A percentile compares a stretch with the other conserved stretches of the same genome.
Evolutionary conservation across 2,329 filamentous ascomycete species (phyloP).

Genomic region (Monosporascus sp.): DNA sequence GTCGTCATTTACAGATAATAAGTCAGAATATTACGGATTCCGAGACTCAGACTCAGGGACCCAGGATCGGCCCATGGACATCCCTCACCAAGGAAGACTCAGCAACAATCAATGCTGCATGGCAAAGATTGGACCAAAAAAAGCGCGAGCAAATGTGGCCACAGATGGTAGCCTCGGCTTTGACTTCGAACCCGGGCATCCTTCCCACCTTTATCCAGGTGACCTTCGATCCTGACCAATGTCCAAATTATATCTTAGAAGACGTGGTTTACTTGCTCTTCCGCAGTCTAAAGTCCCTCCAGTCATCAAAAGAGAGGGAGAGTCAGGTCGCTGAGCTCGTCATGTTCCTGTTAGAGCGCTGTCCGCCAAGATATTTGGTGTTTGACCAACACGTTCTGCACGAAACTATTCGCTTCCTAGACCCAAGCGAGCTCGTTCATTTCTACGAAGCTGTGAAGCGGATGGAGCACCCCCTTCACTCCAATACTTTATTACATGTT

Average conservation of each 20-base stretch:
- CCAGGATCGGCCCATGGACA: not conserved
- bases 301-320: not conserved
- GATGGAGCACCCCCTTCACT: constrained; percentile 17
- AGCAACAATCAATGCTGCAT: constrained; percentile 15
- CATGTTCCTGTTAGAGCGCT: constrained; percentile 15
- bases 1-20: constrained; percentile 2
- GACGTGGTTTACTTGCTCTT: constrained; percentile 21
- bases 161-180: constrained; percentile 15
- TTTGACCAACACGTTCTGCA: constrained; percentile 18
- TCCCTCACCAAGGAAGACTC: constrained; percentile 2
- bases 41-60: not conserved
- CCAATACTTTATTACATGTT: constrained; percentile 43
- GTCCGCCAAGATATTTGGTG: constrained; percentile 16
- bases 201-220: constrained; percentile 16
- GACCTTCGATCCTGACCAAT: constrained; percentile 23
- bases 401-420: constrained; percentile 8
- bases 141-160: constrained; percentile 21
- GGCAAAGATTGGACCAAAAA: constrained; percentile 16
- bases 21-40: not conserved
- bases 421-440: constrained; percentile 6
- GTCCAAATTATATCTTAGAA: constrained; percentile 25
- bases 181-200: constrained; percentile 12
- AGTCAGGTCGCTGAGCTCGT: constrained; percentile 12
- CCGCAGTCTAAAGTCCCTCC: constrained; percentile 1
- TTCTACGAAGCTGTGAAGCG: constrained; percentile 15